Conservation (phyloP, 2,329 filamentous ascomycete species). For the Alternaria incomplexa region DNA sequence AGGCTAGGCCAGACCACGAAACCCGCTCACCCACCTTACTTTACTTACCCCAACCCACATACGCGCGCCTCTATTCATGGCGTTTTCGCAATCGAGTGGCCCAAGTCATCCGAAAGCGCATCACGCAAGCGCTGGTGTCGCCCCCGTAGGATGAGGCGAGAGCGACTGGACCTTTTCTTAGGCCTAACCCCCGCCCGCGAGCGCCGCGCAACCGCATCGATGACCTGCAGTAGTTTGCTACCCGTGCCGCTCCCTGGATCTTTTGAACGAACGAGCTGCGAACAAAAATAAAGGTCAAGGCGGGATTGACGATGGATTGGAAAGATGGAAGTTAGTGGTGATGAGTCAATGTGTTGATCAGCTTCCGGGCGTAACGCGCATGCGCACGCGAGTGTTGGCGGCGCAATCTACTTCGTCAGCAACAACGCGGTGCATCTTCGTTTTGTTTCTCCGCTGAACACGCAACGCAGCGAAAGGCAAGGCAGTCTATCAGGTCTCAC, state of each 20-base stretch:
- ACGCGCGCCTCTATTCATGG: constrained; percentile 2
- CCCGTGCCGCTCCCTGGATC: constrained; percentile 10
- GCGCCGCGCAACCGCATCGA: constrained; percentile 12
- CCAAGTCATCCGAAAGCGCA: neutral
- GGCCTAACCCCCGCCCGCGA: constrained; percentile 8
- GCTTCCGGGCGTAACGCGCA: constrained; percentile 12
- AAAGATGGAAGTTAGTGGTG: neutral
- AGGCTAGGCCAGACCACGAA: neutral
- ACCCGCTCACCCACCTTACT: neutral
- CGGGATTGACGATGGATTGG: neutral
- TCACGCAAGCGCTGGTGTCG: constrained; percentile 7
- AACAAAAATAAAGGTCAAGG: neutral
- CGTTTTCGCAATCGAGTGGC: neutral
- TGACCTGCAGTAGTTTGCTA: constrained; percentile 16
- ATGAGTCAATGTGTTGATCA: neutral
- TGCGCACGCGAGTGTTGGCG: constrained; percentile 9
- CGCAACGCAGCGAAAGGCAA: neutral
- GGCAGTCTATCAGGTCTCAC: neutral
- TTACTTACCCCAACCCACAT: neutral
- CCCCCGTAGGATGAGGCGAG: neutral
- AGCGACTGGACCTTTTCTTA: constrained; percentile 10
- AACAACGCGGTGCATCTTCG: neutral
- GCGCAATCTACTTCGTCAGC: constrained; percentile 7
- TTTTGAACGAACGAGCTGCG: neutral
- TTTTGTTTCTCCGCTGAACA: neutral